Evolutionary conservation across 1,284 basidiomycete genomes (phyloP).

Genomic region (Xanthoconium separans): DNA sequence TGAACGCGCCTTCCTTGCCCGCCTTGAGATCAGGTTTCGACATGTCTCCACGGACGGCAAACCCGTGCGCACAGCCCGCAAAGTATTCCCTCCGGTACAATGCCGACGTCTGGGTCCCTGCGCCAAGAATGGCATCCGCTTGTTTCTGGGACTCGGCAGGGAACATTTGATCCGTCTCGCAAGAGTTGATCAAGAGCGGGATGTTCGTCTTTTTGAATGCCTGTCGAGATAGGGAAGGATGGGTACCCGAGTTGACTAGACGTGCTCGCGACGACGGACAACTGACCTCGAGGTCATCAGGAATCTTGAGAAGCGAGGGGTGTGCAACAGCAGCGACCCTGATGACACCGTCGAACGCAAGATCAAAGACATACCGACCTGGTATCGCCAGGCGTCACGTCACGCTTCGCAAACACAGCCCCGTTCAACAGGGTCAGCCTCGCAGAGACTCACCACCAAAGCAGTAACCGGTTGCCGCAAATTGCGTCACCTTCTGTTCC

Average conservation of each 20-base stretch:
- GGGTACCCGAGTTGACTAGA: not conserved
- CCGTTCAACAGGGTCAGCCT: too few relatives aligned
- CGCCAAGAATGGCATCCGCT: constrained; percentile 44
- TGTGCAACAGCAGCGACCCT: constrained; percentile 59
- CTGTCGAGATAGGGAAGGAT: constrained; percentile 17
- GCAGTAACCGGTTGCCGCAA: constrained; percentile 70
- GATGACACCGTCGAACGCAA: constrained; percentile 61
- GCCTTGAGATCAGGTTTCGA: constrained; percentile 43
- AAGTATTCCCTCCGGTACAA: constrained; percentile 47
- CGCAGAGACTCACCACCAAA: constrained; percentile 51
- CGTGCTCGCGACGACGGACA: not conserved
- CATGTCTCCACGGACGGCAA: constrained; percentile 45
- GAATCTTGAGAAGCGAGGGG: constrained; percentile 65
- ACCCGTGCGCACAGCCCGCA: constrained; percentile 51
- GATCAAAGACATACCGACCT: constrained; percentile 63
- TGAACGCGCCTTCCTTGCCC: constrained; percentile 66
- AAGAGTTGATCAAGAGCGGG: constrained; percentile 46
- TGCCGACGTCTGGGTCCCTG: constrained; percentile 35
- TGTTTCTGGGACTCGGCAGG: constrained; percentile 27
- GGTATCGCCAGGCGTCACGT: not conserved
- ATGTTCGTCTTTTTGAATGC: constrained; percentile 32
- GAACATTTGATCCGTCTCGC: constrained; percentile 37
- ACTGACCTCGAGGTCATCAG: constrained; percentile 30
- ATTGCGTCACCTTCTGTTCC: constrained; percentile 52
- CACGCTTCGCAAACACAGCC: not conserved